Evolutionary conservation across 2,329 filamentous ascomycete genomes (phyloP).

Genomic region (Aspergillus phoenicis): DNA sequence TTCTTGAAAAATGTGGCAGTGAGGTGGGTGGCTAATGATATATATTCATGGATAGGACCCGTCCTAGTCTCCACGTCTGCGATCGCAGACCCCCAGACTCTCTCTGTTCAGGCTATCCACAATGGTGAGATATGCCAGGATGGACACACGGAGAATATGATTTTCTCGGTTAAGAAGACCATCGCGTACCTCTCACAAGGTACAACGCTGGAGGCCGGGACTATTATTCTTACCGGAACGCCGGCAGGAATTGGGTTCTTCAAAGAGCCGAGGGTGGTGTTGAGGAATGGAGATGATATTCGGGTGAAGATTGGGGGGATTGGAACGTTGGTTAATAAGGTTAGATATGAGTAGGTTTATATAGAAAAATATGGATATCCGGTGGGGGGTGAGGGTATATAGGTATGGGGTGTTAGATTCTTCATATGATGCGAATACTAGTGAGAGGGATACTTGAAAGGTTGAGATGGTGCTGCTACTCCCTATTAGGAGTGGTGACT

Average conservation of each 20-base stretch:
- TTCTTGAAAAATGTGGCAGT: not conserved
- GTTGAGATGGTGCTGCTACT: too few species aligned
- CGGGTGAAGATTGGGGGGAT: constrained; percentile 42
- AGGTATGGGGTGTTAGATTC: too few species aligned
- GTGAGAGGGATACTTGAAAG: not conserved
- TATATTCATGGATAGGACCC: constrained; percentile 32
- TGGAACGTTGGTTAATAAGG: constrained; percentile 42
- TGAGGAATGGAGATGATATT: constrained; percentile 44
- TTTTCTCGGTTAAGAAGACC: constrained; percentile 42
- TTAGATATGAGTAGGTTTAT: constrained; percentile 35
- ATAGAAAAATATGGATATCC: too few species aligned
- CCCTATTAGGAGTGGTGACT: too few species aligned
- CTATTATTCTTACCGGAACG: constrained; percentile 46
- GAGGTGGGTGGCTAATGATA: not conserved
- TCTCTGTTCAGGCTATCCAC: constrained; percentile 38
- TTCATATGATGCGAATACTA: not conserved
- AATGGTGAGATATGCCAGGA: constrained; percentile 42
- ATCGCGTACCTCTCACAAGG: constrained; percentile 43
- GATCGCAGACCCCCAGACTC: constrained; percentile 37
- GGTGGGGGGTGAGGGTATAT: too few species aligned
- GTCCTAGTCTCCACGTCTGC: constrained; percentile 36
- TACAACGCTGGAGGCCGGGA: constrained; percentile 43
- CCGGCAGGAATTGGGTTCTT: constrained; percentile 48
- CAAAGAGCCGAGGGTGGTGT: constrained; percentile 43
- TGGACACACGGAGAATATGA: constrained; percentile 35